Conservation (phyloP, 768 basidiomycete genomes). For the Boletellus ananas region DNA sequence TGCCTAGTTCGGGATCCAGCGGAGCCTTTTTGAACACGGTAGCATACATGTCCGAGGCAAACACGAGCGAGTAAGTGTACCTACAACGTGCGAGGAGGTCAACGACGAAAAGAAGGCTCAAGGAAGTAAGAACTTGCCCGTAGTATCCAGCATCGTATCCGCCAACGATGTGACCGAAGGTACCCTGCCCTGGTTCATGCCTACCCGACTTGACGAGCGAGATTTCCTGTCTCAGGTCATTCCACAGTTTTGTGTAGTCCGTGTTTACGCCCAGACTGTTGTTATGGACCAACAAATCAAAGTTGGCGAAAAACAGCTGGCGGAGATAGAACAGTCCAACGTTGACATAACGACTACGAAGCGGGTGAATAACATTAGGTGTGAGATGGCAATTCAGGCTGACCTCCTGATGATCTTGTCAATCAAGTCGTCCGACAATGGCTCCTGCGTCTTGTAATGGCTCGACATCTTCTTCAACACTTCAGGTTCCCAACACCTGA, state of each 20-base stretch:
- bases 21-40: constrained; percentile 83
- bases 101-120: background rate
- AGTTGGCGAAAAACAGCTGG: constrained; percentile 71
- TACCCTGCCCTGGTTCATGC: constrained; percentile 60
- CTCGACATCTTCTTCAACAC: constrained; percentile 74
- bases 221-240: constrained; percentile 61
- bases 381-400: background rate
- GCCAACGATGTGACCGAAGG: constrained; percentile 74
- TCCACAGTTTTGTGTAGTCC: constrained; percentile 82
- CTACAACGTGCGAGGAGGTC: constrained; percentile 18
- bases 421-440: constrained; percentile 65
- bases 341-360: constrained; percentile 65
- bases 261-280: constrained; percentile 44
- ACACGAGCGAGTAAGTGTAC: constrained; percentile 71
- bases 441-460: constrained; percentile 73
- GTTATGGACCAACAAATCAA: constrained; percentile 24
- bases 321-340: constrained; percentile 66
- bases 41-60: constrained; percentile 57
- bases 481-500: constrained; percentile 76
- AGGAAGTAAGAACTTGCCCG: constrained; percentile 31
- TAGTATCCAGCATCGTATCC: constrained; percentile 74
- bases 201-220: constrained; percentile 64
- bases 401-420: constrained; percentile 78
- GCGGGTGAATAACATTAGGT: background rate
- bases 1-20: constrained; percentile 62